Evolutionary conservation across 129 eudicot genomes (phyloP).

Genomic region (Sambucus nigra): DNA sequence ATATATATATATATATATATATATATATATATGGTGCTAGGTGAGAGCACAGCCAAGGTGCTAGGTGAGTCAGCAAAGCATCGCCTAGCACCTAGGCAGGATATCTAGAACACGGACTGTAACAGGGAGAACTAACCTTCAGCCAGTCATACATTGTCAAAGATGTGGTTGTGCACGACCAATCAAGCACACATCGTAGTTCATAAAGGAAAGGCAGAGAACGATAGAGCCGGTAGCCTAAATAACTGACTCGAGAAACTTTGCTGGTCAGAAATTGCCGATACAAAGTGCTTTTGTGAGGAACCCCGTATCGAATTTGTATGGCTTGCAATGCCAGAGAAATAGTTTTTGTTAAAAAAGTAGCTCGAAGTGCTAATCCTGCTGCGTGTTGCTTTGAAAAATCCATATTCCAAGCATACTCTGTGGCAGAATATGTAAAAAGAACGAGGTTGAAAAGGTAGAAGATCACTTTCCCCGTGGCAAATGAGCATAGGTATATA

Average conservation of each 20-base stretch:
- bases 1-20: too few species aligned
- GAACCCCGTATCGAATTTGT: constrained; percentile 84
- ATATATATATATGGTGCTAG: too few species aligned
- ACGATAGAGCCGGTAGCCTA: constrained; percentile 89
- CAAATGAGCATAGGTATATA: constrained; percentile 88
- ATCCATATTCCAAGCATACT: constrained; percentile 90
- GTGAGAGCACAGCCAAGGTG: too few species aligned
- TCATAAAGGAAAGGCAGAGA: constrained; percentile 98
- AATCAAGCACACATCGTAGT: constrained; percentile 93
- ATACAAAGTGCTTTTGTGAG: constrained; percentile 89
- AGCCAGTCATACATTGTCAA: constrained; percentile 99
- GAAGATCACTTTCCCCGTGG: constrained; percentile 81
- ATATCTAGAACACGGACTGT: too few species aligned
- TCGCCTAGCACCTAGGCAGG: too few species aligned
- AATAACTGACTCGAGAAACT: constrained; percentile 64
- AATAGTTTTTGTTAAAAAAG: constrained; percentile 74
- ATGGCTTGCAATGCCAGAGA: constrained; percentile 89
- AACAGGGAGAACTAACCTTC: constrained; percentile 54
- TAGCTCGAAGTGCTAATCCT: constrained; percentile 83
- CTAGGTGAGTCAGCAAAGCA: too few species aligned
- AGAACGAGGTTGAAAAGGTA: constrained; percentile 77
- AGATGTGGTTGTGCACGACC: constrained; percentile 98
- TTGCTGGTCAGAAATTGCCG: constrained; percentile 93
- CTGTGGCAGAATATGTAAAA: constrained; percentile 71
- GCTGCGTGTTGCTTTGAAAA: constrained; percentile 60